phyloP scores from a whole-genome alignment of 306 rosid species.

The Cicer judaicum region DNA sequence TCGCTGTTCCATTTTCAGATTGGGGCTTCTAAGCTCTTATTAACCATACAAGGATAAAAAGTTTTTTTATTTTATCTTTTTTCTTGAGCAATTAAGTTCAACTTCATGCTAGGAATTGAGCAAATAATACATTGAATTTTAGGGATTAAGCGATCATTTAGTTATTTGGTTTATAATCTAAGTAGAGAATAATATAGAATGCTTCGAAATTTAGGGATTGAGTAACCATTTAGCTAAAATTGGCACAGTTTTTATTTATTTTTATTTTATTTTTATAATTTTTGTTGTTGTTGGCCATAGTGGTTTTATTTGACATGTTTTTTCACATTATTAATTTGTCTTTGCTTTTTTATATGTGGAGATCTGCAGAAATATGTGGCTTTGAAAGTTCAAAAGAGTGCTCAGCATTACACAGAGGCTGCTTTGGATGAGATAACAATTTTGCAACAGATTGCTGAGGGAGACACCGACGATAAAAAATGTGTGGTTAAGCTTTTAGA shows the following conservation, averaged over 20 bases:
- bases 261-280: neutral
- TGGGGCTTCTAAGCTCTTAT: neutral
- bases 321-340: constrained; percentile 17
- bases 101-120: constrained; percentile 14
- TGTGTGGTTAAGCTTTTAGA: constrained; percentile 97
- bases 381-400: constrained; percentile 96
- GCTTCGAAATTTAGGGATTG: no score
- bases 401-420: constrained; percentile 96
- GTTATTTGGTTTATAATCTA: neutral
- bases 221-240: neutral
- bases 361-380: constrained; percentile 81
- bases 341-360: constrained; percentile 37
- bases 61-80: neutral
- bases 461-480: constrained; percentile 77
- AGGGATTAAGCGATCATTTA: constrained; percentile 6
- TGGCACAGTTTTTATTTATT: neutral
- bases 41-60: neutral
- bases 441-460: constrained; percentile 90
- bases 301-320: neutral
- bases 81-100: constrained; percentile 19
- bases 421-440: constrained; percentile 96
- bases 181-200: no score
- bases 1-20: neutral
- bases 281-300: neutral
- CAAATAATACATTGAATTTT: neutral